Evolutionary conservation across 371 early-diverging fungal genomes (phyloP), one percentile per base, ranked within the genome.

Genomic region (Coemansia sp.): DNA sequence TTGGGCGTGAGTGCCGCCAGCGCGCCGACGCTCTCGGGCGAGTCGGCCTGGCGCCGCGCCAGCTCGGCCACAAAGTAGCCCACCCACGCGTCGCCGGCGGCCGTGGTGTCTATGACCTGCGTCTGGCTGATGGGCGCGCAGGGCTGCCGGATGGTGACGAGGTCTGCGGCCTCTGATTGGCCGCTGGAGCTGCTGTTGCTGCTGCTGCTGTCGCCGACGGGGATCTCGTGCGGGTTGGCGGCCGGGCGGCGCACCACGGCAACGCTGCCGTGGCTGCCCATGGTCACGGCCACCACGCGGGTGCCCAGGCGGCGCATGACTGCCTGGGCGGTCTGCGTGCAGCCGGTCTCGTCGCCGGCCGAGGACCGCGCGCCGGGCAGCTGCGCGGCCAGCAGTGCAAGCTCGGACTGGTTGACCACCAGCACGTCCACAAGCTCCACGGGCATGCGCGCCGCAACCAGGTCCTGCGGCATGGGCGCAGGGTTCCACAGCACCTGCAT

Each of bases 41-140:
- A 67, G 5, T 52, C 63, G 11, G 55, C 60, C 32, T 65, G 66
- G 32, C 67, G 55, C 13, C 73, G 53, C 30, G 69, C 74, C 41
- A 91, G 81, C 16, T 84, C 75, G 14, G 89, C 83, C 32, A 87
- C 76, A 77, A 92, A 90, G 77, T 84, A 93, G 1, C 93, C 95
- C 60, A 87, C 85, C 84, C 92, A 94, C 13, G 88, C 89, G 64
- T 94, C 94, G 41, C 94, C 94, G 13, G 90, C 86, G 3, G 82
- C 90, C n/a, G n/a, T n/a, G 1, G 93, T 91, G 67, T 90, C 89
- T 38, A 78, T 81, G 43, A 87, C 82, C 31, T 77, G 35, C 14
- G 80, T 82, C 60, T 80, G 82, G 34, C 74, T 34, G 2, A 79
- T 53, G 74, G 59, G 79, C 40, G 36, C 82, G 78, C 65, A 82